A percentile compares a stretch with the other conserved stretches of the same genome.
These are phyloP conservation scores for Avicennia marina DNA, from an alignment of 257 asterid species.

Conservation along the genomic window DNA sequence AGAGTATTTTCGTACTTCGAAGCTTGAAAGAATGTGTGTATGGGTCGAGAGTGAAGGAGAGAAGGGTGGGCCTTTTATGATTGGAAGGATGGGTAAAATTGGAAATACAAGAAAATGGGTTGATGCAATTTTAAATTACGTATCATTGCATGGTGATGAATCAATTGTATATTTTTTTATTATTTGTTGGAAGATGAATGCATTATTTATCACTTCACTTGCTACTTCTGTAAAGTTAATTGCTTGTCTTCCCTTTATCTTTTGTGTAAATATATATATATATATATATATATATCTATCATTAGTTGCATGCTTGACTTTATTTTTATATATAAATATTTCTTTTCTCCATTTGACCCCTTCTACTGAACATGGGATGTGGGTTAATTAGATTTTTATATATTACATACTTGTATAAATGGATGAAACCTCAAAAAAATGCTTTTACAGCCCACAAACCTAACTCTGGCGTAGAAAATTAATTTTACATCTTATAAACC, in stretches of 20 bases:
- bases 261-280: background rate
- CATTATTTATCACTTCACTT: slow-evolving; percentile 40
- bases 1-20: slow-evolving; percentile 25
- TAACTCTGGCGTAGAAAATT: no score
- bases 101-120: slow-evolving; percentile 26
- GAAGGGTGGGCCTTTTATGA: slow-evolving; percentile 74
- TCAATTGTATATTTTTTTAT: background rate
- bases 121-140: slow-evolving; percentile 6
- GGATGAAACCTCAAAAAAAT: no score
- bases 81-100: slow-evolving; percentile 36
- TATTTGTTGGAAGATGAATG: slow-evolving; percentile 12
- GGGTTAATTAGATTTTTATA: no score
- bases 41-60: slow-evolving; percentile 42
- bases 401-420: no score
- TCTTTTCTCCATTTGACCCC: no score
- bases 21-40: slow-evolving; percentile 17
- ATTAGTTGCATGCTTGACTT: no score
- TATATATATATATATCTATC: slow-evolving; percentile 6
- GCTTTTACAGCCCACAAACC: background rate
- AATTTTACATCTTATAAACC: no score
- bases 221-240: slow-evolving; percentile 37
- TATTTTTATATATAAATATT: no score
- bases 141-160: background rate
- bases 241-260: slow-evolving; percentile 27
- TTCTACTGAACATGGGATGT: no score